phyloP scores from a whole-genome alignment of 805 yeast genomes.

The Diddensiella transvaalensis region DNA sequence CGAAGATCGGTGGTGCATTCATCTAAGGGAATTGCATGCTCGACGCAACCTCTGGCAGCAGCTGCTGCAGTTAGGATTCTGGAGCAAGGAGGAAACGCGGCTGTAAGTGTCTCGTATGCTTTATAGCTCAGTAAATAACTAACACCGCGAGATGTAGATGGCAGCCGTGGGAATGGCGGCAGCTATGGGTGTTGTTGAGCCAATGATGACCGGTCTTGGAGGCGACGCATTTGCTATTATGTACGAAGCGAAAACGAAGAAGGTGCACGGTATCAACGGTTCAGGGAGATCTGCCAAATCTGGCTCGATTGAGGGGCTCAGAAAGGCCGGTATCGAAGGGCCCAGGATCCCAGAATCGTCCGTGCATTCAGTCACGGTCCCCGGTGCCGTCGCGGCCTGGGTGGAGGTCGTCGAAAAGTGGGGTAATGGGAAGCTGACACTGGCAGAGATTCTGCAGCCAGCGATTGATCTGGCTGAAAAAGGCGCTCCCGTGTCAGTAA shows the following conservation, averaged over 20 bases:
- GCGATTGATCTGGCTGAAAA: constrained; percentile 60
- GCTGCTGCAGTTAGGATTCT: constrained; percentile 68
- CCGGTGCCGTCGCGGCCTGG: constrained; percentile 83
- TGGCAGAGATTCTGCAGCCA: constrained; percentile 46
- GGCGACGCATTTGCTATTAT: constrained; percentile 54
- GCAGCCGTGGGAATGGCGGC: constrained; percentile 44
- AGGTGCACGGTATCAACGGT: constrained; percentile 68
- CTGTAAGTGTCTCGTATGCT: constrained; percentile 36
- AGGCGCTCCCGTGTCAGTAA: constrained; percentile 62
- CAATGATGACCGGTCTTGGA: constrained; percentile 40
- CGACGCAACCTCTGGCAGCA: constrained; percentile 73
- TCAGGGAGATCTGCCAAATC: constrained; percentile 64
- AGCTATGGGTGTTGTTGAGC: constrained; percentile 37
- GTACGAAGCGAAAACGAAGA: constrained; percentile 47
- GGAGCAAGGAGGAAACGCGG: constrained; percentile 64
- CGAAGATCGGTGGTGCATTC: constrained; percentile 75
- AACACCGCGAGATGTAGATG: constrained; percentile 44
- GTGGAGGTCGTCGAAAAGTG: constrained; percentile 60
- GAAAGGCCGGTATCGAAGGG: constrained; percentile 42
- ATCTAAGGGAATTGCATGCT: constrained; percentile 65
- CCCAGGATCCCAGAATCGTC: constrained; percentile 51
- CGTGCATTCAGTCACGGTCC: constrained; percentile 62
- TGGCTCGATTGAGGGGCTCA: constrained; percentile 46
- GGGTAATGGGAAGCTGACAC: constrained; percentile 66
- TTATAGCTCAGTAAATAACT: constrained; percentile 30